Conservation (phyloP, 2,329 filamentous ascomycete species). For the Fusarium mexicanum region DNA sequence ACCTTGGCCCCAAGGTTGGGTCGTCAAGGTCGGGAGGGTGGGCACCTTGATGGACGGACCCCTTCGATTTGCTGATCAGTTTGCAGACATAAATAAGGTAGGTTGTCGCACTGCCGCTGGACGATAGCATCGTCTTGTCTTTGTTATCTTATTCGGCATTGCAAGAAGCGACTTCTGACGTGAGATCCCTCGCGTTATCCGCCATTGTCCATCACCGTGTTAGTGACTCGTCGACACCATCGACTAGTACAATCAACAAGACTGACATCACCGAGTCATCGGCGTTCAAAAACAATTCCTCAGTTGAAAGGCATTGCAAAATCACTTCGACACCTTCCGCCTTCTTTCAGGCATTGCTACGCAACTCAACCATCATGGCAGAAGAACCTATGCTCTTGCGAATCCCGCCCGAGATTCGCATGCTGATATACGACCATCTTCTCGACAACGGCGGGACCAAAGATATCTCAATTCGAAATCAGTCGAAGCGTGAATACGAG, state of each 20-base stretch:
- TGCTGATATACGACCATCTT: constrained; percentile 56
- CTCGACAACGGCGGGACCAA: constrained; percentile 53
- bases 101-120: background rate
- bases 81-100: constrained; percentile 34
- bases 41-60: constrained; percentile 41
- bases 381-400: constrained; percentile 44
- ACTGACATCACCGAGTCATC: constrained; percentile 17
- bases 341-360: background rate
- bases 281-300: background rate
- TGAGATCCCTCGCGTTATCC: constrained; percentile 18
- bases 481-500: constrained; percentile 43
- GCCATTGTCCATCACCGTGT: constrained; percentile 22
- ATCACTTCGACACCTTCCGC: background rate
- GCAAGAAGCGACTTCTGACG: constrained; percentile 29
- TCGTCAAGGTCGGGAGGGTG: constrained; percentile 31
- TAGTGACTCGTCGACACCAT: constrained; percentile 16
- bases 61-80: constrained; percentile 23
- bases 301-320: background rate
- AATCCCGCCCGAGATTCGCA: constrained; percentile 54
- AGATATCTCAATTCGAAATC: constrained; percentile 53
- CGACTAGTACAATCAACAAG: constrained; percentile 10
- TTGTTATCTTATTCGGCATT: constrained; percentile 8
- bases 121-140: background rate
- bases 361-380: constrained; percentile 24
- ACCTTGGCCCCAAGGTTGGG: constrained; percentile 9